Evolutionary conservation across 306 rosid species (phyloP).

Genomic region (Malus fusca): DNA sequence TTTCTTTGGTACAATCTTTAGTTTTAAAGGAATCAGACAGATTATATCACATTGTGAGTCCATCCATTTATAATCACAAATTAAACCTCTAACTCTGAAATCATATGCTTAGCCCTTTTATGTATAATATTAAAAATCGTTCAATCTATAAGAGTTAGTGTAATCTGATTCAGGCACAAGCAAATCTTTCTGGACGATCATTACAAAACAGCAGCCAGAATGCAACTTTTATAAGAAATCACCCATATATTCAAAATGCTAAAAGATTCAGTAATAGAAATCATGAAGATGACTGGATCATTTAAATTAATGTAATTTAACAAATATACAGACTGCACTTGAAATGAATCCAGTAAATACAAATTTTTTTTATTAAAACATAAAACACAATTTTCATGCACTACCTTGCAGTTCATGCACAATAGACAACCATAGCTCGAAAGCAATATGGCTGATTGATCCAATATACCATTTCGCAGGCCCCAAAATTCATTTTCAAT

Average conservation of each 20-base stretch:
- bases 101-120: not conserved
- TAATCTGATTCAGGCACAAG: not conserved
- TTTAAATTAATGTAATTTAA: not conserved
- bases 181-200: not conserved
- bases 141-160: not conserved
- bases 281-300: not conserved
- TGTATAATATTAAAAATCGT: not conserved
- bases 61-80: not conserved
- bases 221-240: not conserved
- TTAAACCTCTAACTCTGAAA: not conserved
- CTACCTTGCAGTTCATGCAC: conserved; percentile 98
- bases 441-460: conserved; percentile 93
- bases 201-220: not conserved
- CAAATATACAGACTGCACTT: not conserved
- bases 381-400: conserved; percentile 1
- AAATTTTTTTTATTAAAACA: not conserved
- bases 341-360: not conserved
- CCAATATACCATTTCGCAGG: conserved; percentile 91
- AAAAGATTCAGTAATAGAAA: not conserved
- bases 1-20: not conserved
- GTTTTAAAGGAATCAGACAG: not conserved
- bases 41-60: not conserved
- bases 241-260: not conserved
- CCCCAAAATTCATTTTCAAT: conserved; percentile 94
- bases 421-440: conserved; percentile 74